phyloP scores from a whole-genome alignment of 2,329 filamentous ascomycete species.

The Dichotomopilus funicola region DNA sequence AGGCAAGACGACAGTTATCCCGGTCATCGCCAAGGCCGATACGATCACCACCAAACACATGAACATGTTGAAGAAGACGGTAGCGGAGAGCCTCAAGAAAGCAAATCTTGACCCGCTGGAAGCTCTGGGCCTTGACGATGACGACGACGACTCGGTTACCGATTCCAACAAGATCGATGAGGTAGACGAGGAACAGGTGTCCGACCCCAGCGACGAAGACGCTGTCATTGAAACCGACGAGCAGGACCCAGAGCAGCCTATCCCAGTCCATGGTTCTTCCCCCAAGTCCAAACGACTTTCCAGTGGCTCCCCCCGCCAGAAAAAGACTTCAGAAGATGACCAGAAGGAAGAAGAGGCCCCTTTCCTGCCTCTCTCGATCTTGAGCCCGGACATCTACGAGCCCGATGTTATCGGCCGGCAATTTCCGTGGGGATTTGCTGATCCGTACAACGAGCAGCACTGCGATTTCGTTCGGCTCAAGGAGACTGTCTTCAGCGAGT shows the following conservation, averaged over 20 bases:
- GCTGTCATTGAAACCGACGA: conserved; percentile 16
- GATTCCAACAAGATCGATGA: conserved; percentile 50
- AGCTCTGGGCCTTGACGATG: conserved; percentile 74
- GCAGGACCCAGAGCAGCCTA: conserved; percentile 34
- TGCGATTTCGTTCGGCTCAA: conserved; percentile 91
- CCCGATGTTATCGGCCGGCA: conserved; percentile 71
- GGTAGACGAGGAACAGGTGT: conserved; percentile 40
- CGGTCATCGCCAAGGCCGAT: conserved; percentile 93
- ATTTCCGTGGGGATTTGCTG: conserved; percentile 95
- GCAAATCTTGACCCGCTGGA: conserved; percentile 84
- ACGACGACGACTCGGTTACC: conserved; percentile 53
- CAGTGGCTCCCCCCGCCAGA: conserved; percentile 38
- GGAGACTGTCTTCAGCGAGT: conserved; percentile 87
- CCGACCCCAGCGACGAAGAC: conserved; percentile 21
- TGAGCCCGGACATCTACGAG: conserved; percentile 90
- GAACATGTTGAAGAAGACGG: conserved; percentile 81
- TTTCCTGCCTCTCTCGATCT: conserved; percentile 81
- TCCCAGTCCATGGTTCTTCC: conserved; percentile 26
- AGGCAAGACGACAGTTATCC: conserved; percentile 91
- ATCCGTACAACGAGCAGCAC: conserved; percentile 84
- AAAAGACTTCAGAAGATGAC: conserved; percentile 39
- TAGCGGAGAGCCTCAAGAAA: conserved; percentile 81
- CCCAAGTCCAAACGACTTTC: conserved; percentile 41
- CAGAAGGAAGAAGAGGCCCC: conserved; percentile 50
- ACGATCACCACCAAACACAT: conserved; percentile 95